Percentiles rank a stretch among this genome's conserved stretches.
phyloP scores from a whole-genome alignment of 768 basidiomycete genomes.

The Nidula microcarpa region DNA sequence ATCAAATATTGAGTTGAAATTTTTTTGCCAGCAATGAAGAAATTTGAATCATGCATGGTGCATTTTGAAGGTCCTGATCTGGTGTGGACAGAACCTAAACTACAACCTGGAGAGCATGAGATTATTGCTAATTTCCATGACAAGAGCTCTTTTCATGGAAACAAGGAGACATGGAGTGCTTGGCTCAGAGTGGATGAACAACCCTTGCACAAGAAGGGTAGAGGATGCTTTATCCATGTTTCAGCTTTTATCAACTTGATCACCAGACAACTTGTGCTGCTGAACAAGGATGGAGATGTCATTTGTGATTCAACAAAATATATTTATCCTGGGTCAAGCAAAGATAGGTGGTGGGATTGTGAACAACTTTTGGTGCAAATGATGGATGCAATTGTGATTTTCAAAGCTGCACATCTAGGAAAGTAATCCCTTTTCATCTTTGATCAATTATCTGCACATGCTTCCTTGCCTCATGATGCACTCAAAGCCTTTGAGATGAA shows the following conservation, averaged over 20 bases:
- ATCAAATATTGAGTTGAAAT: constrained; percentile 21
- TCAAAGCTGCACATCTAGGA: constrained; percentile 29
- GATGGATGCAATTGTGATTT: constrained; percentile 25
- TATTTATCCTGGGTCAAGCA: constrained; percentile 30
- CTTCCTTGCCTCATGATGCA: constrained; percentile 28
- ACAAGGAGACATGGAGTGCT: constrained; percentile 11
- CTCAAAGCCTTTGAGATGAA: constrained; percentile 42
- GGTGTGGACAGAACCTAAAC: constrained; percentile 9
- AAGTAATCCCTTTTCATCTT: constrained; percentile 30
- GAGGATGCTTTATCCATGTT: constrained; percentile 29
- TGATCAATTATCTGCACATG: constrained; percentile 41
- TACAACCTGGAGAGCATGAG: constrained; percentile 16
- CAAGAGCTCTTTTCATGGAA: constrained; percentile 24
- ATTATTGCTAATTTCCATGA: constrained; percentile 28
- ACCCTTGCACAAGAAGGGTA: constrained; percentile 25
- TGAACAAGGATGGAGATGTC: constrained; percentile 17
- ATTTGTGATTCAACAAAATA: constrained; percentile 25
- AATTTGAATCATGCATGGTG: constrained; percentile 9
- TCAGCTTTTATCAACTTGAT: constrained; percentile 32
- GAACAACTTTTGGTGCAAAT: constrained; percentile 29
- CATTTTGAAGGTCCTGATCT: constrained; percentile 17
- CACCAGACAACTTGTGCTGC: constrained; percentile 18
- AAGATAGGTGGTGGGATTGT: constrained; percentile 36
- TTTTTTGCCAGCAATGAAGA: constrained; percentile 22
- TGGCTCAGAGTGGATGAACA: constrained; percentile 17